Conservation (phyloP, 2,329 filamentous ascomycete species). For the Trichoderma atroviride region DNA sequence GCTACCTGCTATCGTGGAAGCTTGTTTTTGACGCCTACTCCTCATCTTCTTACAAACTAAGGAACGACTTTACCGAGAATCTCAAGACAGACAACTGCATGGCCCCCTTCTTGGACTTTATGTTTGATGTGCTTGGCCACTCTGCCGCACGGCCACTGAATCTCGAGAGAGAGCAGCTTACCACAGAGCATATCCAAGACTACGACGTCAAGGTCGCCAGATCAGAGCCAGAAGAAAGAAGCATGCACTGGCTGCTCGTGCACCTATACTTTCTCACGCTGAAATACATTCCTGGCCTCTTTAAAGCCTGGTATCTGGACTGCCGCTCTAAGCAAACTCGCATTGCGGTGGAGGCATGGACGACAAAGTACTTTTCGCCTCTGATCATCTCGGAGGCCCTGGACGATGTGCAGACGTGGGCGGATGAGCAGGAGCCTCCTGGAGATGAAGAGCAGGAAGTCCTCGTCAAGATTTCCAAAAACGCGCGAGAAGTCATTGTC, state of each 20-base stretch:
- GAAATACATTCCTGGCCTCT: slow-evolving; percentile 74
- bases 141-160: slow-evolving; percentile 72
- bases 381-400: slow-evolving; percentile 68
- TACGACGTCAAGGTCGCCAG: slow-evolving; percentile 58
- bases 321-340: slow-evolving; percentile 80
- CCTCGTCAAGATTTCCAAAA: slow-evolving; percentile 69
- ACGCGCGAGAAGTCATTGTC: slow-evolving; percentile 76
- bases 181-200: slow-evolving; percentile 55
- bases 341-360: slow-evolving; percentile 80
- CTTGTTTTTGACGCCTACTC: slow-evolving; percentile 85
- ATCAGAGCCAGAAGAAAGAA: slow-evolving; percentile 66
- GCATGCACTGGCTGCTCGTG: slow-evolving; percentile 80
- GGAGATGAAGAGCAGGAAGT: slow-evolving; percentile 58
- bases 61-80: slow-evolving; percentile 76
- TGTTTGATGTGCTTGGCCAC: slow-evolving; percentile 83
- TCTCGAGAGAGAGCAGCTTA: slow-evolving; percentile 68
- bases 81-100: slow-evolving; percentile 75
- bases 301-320: slow-evolving; percentile 82
- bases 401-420: slow-evolving; percentile 70
- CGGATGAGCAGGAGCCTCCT: slow-evolving; percentile 52
- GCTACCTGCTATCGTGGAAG: slow-evolving; percentile 87
- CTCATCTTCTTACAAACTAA: slow-evolving; percentile 78
- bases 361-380: slow-evolving; percentile 78
- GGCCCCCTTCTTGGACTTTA: slow-evolving; percentile 71
- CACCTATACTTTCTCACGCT: slow-evolving; percentile 85